Evolutionary conservation across 140 eudicot species (phyloP).

Genomic region (Anethum foeniculum): DNA sequence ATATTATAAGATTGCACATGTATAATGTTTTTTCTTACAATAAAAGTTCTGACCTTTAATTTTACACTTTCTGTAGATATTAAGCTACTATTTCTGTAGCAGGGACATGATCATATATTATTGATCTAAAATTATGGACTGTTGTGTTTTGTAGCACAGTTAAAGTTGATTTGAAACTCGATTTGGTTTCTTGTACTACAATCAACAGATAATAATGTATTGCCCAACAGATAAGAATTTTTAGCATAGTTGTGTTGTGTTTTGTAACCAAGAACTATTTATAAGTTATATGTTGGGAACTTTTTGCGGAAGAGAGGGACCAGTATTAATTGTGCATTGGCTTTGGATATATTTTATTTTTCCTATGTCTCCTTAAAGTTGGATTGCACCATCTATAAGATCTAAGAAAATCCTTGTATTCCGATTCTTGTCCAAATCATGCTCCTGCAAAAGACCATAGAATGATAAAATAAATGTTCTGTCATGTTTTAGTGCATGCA

Average conservation of each 20-base stretch:
- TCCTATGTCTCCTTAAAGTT: not conserved
- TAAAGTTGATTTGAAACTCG: not conserved
- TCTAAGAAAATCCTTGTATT: not conserved
- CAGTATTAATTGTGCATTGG: not conserved
- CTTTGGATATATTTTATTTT: not conserved
- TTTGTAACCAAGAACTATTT: not conserved
- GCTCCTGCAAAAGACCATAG: not conserved
- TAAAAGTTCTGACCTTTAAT: not conserved
- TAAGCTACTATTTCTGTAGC: not conserved
- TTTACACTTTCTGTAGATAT: not conserved
- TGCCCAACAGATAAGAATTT: not conserved
- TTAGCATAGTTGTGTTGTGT: not conserved
- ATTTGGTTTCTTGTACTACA: not conserved
- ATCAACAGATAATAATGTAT: not conserved
- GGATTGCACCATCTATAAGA: not conserved
- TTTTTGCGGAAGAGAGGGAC: not conserved
- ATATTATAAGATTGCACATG: not conserved
- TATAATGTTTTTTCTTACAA: not conserved
- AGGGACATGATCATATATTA: not conserved
- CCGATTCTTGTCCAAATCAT: not conserved
- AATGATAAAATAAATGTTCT: not conserved
- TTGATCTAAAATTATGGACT: not conserved
- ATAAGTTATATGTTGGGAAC: not conserved
- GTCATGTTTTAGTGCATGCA: not conserved
- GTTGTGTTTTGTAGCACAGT: not conserved